Base-by-base conservation (phyloP, 805 yeast species). In the Kuraishia capsulata region DNA sequence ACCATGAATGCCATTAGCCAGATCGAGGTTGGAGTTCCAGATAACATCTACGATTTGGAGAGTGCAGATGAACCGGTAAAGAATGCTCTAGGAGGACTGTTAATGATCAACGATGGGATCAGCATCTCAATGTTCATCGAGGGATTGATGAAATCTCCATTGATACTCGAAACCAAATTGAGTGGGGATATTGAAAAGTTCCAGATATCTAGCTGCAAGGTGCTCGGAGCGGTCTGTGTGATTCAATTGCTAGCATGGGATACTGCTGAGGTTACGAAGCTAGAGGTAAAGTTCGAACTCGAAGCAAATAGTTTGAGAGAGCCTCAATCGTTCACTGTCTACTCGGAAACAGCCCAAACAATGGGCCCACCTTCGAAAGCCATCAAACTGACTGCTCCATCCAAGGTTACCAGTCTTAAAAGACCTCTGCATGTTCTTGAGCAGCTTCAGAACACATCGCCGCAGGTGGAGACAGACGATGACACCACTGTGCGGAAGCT, bases 401-500 rank as follows among this genome's bases (percentile, higher is more conserved):
- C n/a, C n/a, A n/a, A n/a, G n/a, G n/a, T n/a, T n/a, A n/a, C n/a
- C n/a, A n/a, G n/a, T n/a, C n/a, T n/a, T n/a, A 23, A 11, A 23
- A 8, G 26, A 11, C 26, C 26, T 8, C 26, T 23, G 26, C 26
- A 23, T 11, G 26, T 23, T 23, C 8, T 23, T 8, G 26, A 23
- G 11, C 26, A 23, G 26, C 8, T 23, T 11, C 26, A 23, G 26
- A 23, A 23, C 26, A 8, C 26, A 8, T 23, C 26, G 26, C 26
- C 26, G 26, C 26, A 23, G 26, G 26, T 23, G 10, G 26, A 23
- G 26, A 23, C 26, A 23, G 26, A 23, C 26, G 36, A 33, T 11
- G 28, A 33, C 14, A 26, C 38, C 21, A 25, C 26, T 3, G 38
- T 36, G 23, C 20, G 33, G 23, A 14, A 30, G 16, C n/a, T 36